Base-by-base conservation (phyloP, 116 monocot genomes). In the Dioscorea cayenensis region DNA sequence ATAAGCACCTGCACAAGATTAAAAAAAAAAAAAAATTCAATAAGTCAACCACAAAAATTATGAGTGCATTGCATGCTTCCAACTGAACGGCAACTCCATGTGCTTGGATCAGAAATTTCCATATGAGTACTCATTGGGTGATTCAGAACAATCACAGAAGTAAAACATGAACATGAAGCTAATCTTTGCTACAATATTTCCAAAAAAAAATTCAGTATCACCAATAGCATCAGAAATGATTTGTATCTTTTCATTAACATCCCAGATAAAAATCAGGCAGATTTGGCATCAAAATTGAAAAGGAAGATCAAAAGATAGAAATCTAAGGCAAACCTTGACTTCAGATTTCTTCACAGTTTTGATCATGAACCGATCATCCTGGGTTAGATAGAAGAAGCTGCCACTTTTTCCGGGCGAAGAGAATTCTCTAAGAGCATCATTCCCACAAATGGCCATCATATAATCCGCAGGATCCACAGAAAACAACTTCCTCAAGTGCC, bases 331-430 rank as follows among this genome's bases (percentile, higher is more conserved):
- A 55, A 95, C 95, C 92, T 95, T 95, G 12, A 95, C 92, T 87
- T 95, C 95, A 13, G 95, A 92, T 73, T 95, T 95, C 51, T 83
- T 92, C 64, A 95, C 95, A n/a, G 95, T 95, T 72, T 95, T 95
- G 21, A 95, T 92, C 84, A 95, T 95, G 84, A 95, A 92, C 14
- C 92, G 82, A 66, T 89, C 92, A 77, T 95, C 95, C 65, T 95
- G 89, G 28, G 95, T 95, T 29, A 95, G 78, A 62, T 95, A 95
- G 74, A 95, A 95, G 78, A 95, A 85, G 48, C 95, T 95, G 14
- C 95, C 95, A 68, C 95, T 95, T 74, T 95, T 95, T 23, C 95
- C 95, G 22, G 96, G 96, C 16, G 96, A 96, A 59, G 96, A 96
- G 1, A 96, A 77, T 72, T 96, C 96, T 52, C 92, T 76, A 62